Evolutionary conservation across 192 early-diverging fungal species (phyloP).

Genomic region (Coemansia sp.): DNA sequence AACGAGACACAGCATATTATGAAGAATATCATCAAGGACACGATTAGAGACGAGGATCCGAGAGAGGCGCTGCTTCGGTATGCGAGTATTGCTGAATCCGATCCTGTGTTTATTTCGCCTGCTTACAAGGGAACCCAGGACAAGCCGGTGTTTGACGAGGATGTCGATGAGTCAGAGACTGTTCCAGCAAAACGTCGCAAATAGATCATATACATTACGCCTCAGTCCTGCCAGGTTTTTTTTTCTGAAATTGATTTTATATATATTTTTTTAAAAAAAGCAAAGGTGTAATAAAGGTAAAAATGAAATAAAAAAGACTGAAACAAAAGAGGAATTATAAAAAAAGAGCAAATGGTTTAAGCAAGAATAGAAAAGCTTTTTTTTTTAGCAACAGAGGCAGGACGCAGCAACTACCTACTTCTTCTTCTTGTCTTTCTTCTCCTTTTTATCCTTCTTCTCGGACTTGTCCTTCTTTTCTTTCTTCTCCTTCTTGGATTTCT

Average conservation of each 20-base stretch:
- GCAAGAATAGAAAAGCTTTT: background rate
- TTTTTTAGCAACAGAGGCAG: background rate
- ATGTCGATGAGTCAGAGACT: slow-evolving; percentile 3
- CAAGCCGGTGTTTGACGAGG: slow-evolving; percentile 64
- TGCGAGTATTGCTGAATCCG: slow-evolving; percentile 73
- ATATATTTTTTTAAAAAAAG: background rate
- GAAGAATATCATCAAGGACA: slow-evolving; percentile 73
- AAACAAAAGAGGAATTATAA: background rate
- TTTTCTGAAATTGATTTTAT: background rate
- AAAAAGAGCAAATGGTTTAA: background rate
- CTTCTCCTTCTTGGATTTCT: slow-evolving; percentile 59
- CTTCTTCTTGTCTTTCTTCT: slow-evolving; percentile 24
- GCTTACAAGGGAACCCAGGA: slow-evolving; percentile 81
- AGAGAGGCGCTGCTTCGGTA: slow-evolving; percentile 87
- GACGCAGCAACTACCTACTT: slow-evolving; percentile 9
- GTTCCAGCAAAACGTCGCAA: slow-evolving; percentile 45
- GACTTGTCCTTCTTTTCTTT: slow-evolving; percentile 60
- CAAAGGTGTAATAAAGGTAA: background rate
- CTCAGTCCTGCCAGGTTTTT: no score
- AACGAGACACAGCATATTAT: slow-evolving; percentile 85
- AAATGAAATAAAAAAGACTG: background rate
- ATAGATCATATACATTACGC: background rate
- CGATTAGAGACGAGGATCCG: slow-evolving; percentile 84
- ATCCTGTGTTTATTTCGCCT: slow-evolving; percentile 84
- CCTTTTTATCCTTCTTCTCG: slow-evolving; percentile 55